These are phyloP conservation scores for Spinacia oleracea DNA, from an alignment of 179 eudicot genomes.

Conservation along the genomic window DNA sequence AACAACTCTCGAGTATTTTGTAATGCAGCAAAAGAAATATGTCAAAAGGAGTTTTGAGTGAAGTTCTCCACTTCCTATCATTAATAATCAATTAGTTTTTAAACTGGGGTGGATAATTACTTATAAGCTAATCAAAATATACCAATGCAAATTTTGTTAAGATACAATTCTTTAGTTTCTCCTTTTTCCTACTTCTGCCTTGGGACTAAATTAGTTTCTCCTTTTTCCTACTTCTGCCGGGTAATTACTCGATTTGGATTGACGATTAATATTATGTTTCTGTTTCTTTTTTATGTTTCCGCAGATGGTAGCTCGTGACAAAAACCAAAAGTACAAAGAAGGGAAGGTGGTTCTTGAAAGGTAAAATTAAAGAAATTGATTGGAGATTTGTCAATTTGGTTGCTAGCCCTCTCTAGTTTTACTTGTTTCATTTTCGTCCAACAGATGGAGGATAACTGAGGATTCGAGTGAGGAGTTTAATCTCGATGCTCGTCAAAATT, in stretches of 20 bases:
- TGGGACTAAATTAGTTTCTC: no score
- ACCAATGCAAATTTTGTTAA: no score
- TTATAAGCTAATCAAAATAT: no score
- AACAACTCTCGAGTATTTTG: no score
- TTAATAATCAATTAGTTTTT: not conserved
- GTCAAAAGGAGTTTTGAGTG: not conserved
- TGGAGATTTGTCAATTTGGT: not conserved
- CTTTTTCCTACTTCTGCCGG: not conserved
- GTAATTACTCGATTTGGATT: not conserved
- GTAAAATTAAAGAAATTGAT: conserved; percentile 6
- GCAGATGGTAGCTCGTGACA: conserved; percentile 42
- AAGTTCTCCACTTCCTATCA: not conserved
- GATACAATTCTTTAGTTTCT: not conserved
- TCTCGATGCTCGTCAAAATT: conserved; percentile 31
- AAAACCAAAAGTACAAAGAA: conserved; percentile 41
- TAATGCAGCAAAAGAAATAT: not conserved
- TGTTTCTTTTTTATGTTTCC: not conserved
- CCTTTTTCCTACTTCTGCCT: not conserved
- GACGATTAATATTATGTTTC: no score
- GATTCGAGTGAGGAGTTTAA: conserved; percentile 31
- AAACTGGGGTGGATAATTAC: no score
- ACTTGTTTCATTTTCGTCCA: not conserved
- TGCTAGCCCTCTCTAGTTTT: not conserved
- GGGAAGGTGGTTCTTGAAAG: conserved; percentile 46
- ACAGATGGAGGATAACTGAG: conserved; percentile 39